Evolutionary conservation across 2,329 filamentous ascomycete genomes (phyloP).

Genomic region (Dendrostoma leiphaemia): DNA sequence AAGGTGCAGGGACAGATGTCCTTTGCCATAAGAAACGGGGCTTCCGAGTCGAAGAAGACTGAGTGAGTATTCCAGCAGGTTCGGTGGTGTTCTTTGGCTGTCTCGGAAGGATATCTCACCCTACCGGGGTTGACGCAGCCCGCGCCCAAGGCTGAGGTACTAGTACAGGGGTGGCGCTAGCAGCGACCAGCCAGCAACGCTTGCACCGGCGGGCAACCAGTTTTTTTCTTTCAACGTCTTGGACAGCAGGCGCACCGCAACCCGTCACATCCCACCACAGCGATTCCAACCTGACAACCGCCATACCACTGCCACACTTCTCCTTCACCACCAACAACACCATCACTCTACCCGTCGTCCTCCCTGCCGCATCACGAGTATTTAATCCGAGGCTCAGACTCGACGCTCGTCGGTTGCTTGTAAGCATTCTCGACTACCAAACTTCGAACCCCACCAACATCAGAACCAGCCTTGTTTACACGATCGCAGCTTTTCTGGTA

Average conservation of each 20-base stretch:
- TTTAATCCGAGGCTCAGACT: not conserved
- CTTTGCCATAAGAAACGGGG: not conserved
- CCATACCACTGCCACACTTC: not conserved
- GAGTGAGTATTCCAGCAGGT: not conserved
- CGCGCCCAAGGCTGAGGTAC: not conserved
- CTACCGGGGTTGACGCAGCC: not conserved
- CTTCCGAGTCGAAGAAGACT: not conserved
- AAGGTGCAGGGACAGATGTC: not conserved
- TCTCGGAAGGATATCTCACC: no score
- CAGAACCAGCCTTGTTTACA: slow-evolving; percentile 3
- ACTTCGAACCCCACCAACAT: not conserved
- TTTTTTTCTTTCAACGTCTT: slow-evolving; percentile 6
- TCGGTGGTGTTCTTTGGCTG: not conserved
- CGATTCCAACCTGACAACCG: not conserved
- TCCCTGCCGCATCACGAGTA: not conserved
- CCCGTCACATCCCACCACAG: not conserved
- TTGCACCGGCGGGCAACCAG: slow-evolving; percentile 4
- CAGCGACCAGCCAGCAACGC: not conserved
- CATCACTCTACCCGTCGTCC: not conserved
- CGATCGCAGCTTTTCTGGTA: slow-evolving; percentile 18
- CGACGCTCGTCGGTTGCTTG: not conserved
- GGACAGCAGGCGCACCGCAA: not conserved
- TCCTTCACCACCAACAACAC: not conserved
- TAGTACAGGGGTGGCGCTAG: not conserved
- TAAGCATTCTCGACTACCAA: not conserved